Percentiles rank a stretch among this genome's conserved stretches.
These are phyloP conservation scores for Thinopyrum elongatum DNA, from an alignment of 176 grass and related monocot species.

Conservation along the genomic window DNA sequence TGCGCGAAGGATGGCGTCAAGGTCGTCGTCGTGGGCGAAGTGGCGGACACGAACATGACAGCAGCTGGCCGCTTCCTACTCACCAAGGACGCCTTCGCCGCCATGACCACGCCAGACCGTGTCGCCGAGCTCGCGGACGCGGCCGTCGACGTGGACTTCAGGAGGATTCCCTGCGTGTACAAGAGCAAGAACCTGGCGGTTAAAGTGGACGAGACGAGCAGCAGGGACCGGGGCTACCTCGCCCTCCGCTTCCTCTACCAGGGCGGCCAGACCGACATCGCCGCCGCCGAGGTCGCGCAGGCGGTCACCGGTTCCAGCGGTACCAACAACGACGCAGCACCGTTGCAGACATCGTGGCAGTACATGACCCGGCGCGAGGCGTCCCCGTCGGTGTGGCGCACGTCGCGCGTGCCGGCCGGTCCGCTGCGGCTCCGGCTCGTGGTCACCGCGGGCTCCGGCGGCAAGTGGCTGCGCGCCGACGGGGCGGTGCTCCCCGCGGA, in stretches of 20 bases:
- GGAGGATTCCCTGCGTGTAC: conserved; percentile 54
- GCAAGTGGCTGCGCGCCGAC: conserved; percentile 54
- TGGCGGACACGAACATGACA: background rate
- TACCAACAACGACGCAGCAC: no score
- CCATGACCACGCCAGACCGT: conserved; percentile 9
- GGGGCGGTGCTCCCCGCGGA: conserved; percentile 43
- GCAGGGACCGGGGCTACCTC: conserved; percentile 3
- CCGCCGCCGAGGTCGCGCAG: conserved; percentile 49
- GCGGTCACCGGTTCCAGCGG: background rate
- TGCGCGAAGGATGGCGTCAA: conserved; percentile 52
- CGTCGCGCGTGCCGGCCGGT: conserved; percentile 20
- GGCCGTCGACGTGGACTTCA: background rate
- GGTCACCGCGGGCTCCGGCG: conserved; percentile 50
- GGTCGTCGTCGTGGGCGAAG: conserved; percentile 34
- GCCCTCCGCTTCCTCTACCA: conserved; percentile 58
- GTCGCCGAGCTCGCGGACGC: background rate
- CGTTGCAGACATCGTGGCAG: conserved; percentile 11
- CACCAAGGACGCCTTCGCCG: conserved; percentile 38
- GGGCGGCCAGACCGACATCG: conserved; percentile 67
- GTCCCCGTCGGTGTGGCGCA: conserved; percentile 30
- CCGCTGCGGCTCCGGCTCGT: conserved; percentile 51
- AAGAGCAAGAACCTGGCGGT: conserved; percentile 38
- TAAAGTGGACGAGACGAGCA: conserved; percentile 44
- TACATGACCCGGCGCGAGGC: conserved; percentile 31
- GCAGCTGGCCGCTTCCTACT: conserved; percentile 17